Percentiles rank a stretch among this genome's conserved stretches.
Conservation (phyloP, 2,329 filamentous ascomycete genomes). For the Colletotrichum cuscutae region DNA sequence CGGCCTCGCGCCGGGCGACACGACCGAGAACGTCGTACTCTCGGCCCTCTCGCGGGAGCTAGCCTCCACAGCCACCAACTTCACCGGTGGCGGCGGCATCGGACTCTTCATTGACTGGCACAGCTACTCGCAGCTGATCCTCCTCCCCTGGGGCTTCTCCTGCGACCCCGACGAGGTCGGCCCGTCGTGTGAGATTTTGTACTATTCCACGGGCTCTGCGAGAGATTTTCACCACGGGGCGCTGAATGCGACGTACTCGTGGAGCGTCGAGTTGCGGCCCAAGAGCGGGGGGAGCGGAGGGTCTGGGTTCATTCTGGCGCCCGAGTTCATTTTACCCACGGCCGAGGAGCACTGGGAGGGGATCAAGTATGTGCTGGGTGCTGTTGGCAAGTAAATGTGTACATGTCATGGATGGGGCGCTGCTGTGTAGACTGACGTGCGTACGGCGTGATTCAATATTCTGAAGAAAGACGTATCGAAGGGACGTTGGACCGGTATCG, state of each 20-base stretch:
- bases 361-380: conserved; percentile 27
- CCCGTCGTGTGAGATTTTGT: conserved; percentile 38
- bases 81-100: conserved; percentile 49
- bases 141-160: conserved; percentile 66
- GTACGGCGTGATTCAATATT: too few species aligned
- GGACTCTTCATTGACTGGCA: conserved; percentile 70
- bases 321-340: conserved; percentile 37
- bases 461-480: too few species aligned
- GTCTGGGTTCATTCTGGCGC: conserved; percentile 37
- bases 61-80: conserved; percentile 39
- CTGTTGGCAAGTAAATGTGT: not conserved
- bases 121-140: conserved; percentile 64
- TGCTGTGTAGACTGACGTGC: not conserved
- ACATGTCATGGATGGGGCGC: not conserved
- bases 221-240: conserved; percentile 38
- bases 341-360: conserved; percentile 39
- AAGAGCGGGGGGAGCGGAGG: conserved; percentile 14
- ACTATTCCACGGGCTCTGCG: conserved; percentile 37
- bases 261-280: conserved; percentile 39
- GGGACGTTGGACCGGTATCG: too few species aligned
- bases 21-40: conserved; percentile 59
- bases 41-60: conserved; percentile 57
- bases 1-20: conserved; percentile 52
- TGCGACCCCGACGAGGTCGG: conserved; percentile 46
- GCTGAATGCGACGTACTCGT: conserved; percentile 37